phyloP scores from a whole-genome alignment of 108 stramenopile species.

The Pseudonitzschia delicatissima region DNA sequence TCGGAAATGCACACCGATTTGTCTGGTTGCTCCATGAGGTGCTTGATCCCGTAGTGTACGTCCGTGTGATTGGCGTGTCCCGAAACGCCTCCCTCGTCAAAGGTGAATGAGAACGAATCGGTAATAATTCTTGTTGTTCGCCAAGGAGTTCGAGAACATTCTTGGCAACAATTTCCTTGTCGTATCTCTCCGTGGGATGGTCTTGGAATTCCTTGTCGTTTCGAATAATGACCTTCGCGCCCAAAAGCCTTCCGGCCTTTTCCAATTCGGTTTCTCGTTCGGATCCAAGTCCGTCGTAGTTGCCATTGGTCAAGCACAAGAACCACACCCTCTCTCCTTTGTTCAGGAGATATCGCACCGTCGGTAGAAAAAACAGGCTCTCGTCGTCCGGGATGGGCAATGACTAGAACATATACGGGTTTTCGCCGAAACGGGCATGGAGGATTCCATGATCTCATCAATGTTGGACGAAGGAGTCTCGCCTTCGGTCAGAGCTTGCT shows the following conservation, averaged over 20 bases:
- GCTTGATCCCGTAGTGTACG: slow-evolving; percentile 52
- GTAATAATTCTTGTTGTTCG: slow-evolving; percentile 25
- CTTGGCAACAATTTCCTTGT: slow-evolving; percentile 11
- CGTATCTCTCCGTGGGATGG: slow-evolving; percentile 36
- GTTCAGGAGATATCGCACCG: slow-evolving; percentile 26
- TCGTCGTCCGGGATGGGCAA: slow-evolving; percentile 67
- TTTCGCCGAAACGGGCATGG: too few relatives aligned
- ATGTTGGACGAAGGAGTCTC: too few relatives aligned
- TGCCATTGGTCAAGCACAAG: slow-evolving; percentile 77
- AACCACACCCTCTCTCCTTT: slow-evolving; percentile 36
- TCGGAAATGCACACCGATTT: slow-evolving; percentile 17
- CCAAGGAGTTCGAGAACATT: slow-evolving; percentile 15
- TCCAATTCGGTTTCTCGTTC: slow-evolving; percentile 58
- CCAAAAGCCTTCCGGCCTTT: slow-evolving; percentile 45
- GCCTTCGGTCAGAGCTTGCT: too few relatives aligned
- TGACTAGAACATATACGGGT: slow-evolving; percentile 36
- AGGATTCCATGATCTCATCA: too few relatives aligned
- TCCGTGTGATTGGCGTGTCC: slow-evolving; percentile 83
- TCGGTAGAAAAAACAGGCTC: slow-evolving; percentile 77
- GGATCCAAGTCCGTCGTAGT: slow-evolving; percentile 71
- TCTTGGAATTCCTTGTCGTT: slow-evolving; percentile 14
- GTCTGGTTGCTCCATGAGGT: slow-evolving; percentile 21
- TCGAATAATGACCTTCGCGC: slow-evolving; percentile 17
- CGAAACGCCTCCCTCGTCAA: slow-evolving; percentile 72
- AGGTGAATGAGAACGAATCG: slow-evolving; percentile 52